Base-by-base conservation (phyloP, 352 stramenopile species). In the Hyaloperonospora arabidopsidis region DNA sequence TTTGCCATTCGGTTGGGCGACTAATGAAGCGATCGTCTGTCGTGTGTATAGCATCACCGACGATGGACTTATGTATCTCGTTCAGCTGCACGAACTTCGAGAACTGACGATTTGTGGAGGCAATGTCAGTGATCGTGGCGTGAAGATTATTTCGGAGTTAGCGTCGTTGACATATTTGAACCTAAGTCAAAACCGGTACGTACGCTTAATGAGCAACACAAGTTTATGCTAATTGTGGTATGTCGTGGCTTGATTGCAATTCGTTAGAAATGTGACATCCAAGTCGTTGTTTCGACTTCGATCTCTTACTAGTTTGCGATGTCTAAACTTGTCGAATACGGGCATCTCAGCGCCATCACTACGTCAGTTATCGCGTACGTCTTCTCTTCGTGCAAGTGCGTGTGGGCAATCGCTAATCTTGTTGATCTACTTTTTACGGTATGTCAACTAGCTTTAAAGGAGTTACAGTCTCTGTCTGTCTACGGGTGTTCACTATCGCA, bases 181-280 rank as follows among this genome's bases (percentile, higher is more conserved):
- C 51, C 43, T 92, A 57, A 87, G 79, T 61, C 81, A 92, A 54
- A 92, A 92, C 70, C 78, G 74, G 81, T 79, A 83, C 70, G 81
- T 78, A 48, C 0, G 53, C 17, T 7, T 5, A 44, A 4, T 15
- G 14, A 22, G 15, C 7, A 19, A 18, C 4, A 17, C 21, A 5
- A 45, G 18, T 41, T 44, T 44, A 19, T 51, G 14, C 15, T 44
- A 14, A 17, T 22, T 21, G 18, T 28, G 22, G 3, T 12, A 41
- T 44, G n/a, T 14, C 17, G 22, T 48, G 22, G 25, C 1, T 28
- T 54, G 38, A 36, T 21, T 11, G 32, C 28, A 15, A n/a, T 19
- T 45, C n/a, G n/a, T 19, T 53, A 91, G 80, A 70, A 79, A 86
- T 57, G 87, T 91, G 38, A 73, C 76, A 13, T 62, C 70, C 52